These are phyloP conservation scores for Sphaerostilbella broomeana DNA, from an alignment of 2,329 filamentous ascomycete species.

Conservation along the genomic window DNA sequence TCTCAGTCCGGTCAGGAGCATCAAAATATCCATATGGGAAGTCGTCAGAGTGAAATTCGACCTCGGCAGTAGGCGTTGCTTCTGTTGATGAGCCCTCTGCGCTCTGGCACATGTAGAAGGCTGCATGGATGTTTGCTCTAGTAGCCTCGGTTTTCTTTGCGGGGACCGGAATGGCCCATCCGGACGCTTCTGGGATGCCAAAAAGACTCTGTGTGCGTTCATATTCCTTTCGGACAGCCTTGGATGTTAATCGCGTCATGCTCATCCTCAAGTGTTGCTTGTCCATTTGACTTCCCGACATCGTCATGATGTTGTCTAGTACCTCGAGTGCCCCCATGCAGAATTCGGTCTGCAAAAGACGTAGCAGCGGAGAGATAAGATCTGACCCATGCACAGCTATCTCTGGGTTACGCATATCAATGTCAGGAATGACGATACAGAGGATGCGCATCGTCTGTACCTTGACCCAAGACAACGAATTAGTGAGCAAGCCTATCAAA, in stretches of 20 bases:
- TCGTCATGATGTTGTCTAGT: constrained; percentile 89
- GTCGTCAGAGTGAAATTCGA: constrained; percentile 90
- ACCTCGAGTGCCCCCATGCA: constrained; percentile 90
- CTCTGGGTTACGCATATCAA: constrained; percentile 88
- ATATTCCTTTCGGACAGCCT: constrained; percentile 85
- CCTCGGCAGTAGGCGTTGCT: constrained; percentile 67
- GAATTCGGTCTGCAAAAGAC: constrained; percentile 85
- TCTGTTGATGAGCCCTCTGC: constrained; percentile 52
- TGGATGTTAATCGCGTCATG: constrained; percentile 85
- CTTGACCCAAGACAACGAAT: constrained; percentile 83
- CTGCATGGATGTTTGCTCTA: constrained; percentile 86
- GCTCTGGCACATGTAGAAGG: constrained; percentile 87
- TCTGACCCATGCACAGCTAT: constrained; percentile 89
- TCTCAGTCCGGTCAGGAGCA: constrained; percentile 67
- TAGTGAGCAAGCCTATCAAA: constrained; percentile 84
- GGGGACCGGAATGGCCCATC: constrained; percentile 92
- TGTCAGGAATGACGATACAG: constrained; percentile 74
- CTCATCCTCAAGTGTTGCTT: constrained; percentile 95
- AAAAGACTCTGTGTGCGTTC: constrained; percentile 91
- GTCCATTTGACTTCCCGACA: constrained; percentile 87
- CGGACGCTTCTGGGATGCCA: constrained; percentile 90
- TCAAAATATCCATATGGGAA: constrained; percentile 77
- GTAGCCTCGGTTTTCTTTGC: constrained; percentile 84
- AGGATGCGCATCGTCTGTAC: constrained; percentile 88
- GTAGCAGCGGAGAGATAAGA: constrained; percentile 84